Evolutionary conservation across 495 filamentous ascomycete species (phyloP).

Genomic region (Apiosordaria backusii): DNA sequence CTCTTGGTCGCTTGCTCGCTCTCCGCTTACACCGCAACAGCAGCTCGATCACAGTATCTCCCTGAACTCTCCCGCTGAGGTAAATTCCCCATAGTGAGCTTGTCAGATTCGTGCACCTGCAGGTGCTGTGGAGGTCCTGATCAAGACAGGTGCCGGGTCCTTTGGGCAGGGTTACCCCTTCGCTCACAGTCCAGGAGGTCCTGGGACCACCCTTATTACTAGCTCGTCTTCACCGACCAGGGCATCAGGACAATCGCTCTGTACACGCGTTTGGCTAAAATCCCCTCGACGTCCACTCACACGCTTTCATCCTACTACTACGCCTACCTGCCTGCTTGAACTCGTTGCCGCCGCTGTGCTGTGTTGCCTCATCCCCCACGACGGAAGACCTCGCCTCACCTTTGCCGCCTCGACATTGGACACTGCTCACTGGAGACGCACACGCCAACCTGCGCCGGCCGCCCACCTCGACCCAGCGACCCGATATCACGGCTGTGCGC

Average conservation of each 20-base stretch:
- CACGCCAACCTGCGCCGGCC: not conserved
- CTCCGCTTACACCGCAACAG: not conserved
- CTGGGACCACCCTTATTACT: conserved; percentile 22
- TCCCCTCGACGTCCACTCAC: conserved; percentile 24
- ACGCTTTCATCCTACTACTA: not conserved
- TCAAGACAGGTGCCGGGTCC: conserved; percentile 16
- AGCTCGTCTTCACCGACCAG: conserved; percentile 11
- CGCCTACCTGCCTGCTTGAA: not conserved
- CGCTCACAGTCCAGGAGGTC: conserved; percentile 16
- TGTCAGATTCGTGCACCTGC: conserved; percentile 7
- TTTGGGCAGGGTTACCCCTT: conserved; percentile 26
- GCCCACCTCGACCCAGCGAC: not conserved
- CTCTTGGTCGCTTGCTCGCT: too few species aligned
- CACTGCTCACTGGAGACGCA: not conserved
- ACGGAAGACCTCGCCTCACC: not conserved
- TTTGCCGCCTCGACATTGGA: not conserved
- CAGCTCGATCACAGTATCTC: not conserved
- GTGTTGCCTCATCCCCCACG: not conserved
- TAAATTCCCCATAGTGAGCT: conserved; percentile 1
- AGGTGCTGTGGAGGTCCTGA: conserved; percentile 18
- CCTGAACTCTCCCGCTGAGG: not conserved
- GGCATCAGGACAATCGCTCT: conserved; percentile 4
- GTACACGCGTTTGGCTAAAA: conserved; percentile 25
- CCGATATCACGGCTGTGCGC: not conserved
- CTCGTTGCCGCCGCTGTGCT: not conserved